These are phyloP conservation scores for Sporobolomyces roseus DNA, from an alignment of 768 basidiomycete species.

Conservation along the genomic window DNA sequence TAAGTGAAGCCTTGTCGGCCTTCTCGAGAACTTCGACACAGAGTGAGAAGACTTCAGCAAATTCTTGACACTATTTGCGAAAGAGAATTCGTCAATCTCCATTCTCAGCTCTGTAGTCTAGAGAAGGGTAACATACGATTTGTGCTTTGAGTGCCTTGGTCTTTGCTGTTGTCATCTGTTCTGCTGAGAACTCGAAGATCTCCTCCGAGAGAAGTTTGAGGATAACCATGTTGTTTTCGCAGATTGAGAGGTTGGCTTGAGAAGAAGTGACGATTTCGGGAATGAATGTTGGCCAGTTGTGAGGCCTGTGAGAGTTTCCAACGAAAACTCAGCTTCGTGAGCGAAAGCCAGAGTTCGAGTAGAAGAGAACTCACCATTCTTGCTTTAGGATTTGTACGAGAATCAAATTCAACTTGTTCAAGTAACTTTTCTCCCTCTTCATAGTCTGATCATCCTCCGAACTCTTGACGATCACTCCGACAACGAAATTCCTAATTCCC, in stretches of 20 bases:
- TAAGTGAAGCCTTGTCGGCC: constrained; percentile 90
- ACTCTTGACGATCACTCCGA: constrained; percentile 84
- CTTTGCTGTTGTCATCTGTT: constrained; percentile 97
- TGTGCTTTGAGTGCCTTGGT: constrained; percentile 96
- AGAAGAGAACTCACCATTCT: constrained; percentile 64
- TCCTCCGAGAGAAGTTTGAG: constrained; percentile 95
- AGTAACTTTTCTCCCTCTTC: constrained; percentile 85
- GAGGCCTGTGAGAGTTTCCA: constrained; percentile 53
- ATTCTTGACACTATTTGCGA: constrained; percentile 43
- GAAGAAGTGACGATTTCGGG: constrained; percentile 95
- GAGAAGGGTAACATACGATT: constrained; percentile 66
- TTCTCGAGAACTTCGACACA: constrained; percentile 95
- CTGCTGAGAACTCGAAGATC: constrained; percentile 97
- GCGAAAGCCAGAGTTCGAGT: too few relatives aligned
- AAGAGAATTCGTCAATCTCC: neutral
- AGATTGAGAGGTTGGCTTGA: constrained; percentile 88
- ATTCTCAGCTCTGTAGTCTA: neutral
- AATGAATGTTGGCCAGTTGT: constrained; percentile 98
- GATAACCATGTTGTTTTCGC: constrained; percentile 99
- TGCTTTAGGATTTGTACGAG: constrained; percentile 97
- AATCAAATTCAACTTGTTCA: constrained; percentile 95
- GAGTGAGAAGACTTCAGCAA: constrained; percentile 90
- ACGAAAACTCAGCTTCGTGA: too few relatives aligned
- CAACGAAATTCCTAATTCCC: constrained; percentile 96
- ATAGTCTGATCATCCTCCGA: constrained; percentile 68